Evolutionary conservation across 495 filamentous ascomycete genomes (phyloP), one percentile per base, ranked within the genome.

Genomic region (Trypethelium eluteriae): DNA sequence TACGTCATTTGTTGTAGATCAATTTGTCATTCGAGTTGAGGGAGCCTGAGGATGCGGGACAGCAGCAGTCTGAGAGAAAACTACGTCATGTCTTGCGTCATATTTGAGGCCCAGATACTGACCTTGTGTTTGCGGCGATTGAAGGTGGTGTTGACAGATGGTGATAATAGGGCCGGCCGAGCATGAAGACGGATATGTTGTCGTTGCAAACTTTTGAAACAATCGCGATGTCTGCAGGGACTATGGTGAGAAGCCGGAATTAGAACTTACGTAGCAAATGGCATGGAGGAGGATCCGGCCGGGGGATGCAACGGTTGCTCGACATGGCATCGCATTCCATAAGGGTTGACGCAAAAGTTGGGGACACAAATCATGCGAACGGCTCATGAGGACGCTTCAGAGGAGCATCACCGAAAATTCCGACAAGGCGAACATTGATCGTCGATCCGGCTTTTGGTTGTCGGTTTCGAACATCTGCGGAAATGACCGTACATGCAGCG

Each of bases 1-100:
- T 59, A 59, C 53, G 53, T 59, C 53, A 59, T 59, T 3, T 59
- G 53, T 6, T 59, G 53, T 36, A 59, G 18, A 59, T 59, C n/a
- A 7, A 59, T 10, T 9, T 11, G 32, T 32, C 3, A 11, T 10
- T 4, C 53, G 14, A 35, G n/a, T 34, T 36, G 53, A 59, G 36
- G 53, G 53, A 34, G 53, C 36, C 3, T 36, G 32, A 36, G 53
- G 53, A 59, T 59, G 11, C 25, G 3, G 18, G 53, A 59, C 10
- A 32, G n/a, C 32, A 59, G 10, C 5, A 59, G 18, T 18, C 7
- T 36, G 6, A 36, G 6, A 18, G 9, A 7, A 35, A 35, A 18
- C 53, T 35, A 59, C 1, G 34, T 34, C 32, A 36, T 10, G 18
- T 53, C 11, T 59, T 59, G 53, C 53, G 53, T 59, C 53, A 59